A percentile compares a stretch with the other conserved stretches of the same genome.
phyloP scores from a whole-genome alignment of 2,329 filamentous ascomycete genomes.

The Fusarium tanahbumbuense region DNA sequence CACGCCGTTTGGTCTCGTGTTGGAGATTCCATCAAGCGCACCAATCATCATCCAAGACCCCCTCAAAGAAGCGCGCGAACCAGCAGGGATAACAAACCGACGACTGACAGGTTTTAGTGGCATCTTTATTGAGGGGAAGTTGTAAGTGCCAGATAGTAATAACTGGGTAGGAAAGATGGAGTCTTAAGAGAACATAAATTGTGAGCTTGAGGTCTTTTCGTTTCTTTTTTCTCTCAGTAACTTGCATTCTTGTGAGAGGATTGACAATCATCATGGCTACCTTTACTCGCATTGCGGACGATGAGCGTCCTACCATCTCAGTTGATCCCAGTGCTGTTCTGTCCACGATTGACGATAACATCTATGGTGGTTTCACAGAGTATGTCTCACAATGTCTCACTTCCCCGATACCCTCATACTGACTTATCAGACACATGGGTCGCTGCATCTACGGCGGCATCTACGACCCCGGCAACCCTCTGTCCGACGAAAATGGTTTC shows the following conservation, averaged over 20 bases:
- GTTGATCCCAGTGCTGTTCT: constrained; percentile 73
- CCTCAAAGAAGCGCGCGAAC: constrained; percentile 8
- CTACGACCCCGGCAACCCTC: constrained; percentile 78
- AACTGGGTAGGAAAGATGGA: constrained; percentile 1
- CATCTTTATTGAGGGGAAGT: constrained; percentile 2
- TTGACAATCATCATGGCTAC: constrained; percentile 69
- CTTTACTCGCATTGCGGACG: constrained; percentile 74
- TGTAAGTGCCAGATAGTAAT: constrained; percentile 2
- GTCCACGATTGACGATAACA: constrained; percentile 81
- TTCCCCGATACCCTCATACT: constrained; percentile 1
- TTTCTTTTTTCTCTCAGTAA: background rate
- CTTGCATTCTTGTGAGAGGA: background rate
- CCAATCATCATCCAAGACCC: background rate
- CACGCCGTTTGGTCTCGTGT: constrained; percentile 34
- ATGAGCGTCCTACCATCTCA: constrained; percentile 71
- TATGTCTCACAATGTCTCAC: constrained; percentile 55
- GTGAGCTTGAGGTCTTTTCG: background rate
- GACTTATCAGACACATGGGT: constrained; percentile 77
- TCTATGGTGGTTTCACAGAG: constrained; percentile 89
- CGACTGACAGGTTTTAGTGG: constrained; percentile 9
- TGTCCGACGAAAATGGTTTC: constrained; percentile 81
- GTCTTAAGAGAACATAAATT: constrained; percentile 9
- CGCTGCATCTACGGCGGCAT: constrained; percentile 89
- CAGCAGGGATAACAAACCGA: constrained; percentile 1
- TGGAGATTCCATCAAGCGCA: constrained; percentile 4